phyloP scores from a whole-genome alignment of 148 eudicot species.

The Pouteria glomerata region DNA sequence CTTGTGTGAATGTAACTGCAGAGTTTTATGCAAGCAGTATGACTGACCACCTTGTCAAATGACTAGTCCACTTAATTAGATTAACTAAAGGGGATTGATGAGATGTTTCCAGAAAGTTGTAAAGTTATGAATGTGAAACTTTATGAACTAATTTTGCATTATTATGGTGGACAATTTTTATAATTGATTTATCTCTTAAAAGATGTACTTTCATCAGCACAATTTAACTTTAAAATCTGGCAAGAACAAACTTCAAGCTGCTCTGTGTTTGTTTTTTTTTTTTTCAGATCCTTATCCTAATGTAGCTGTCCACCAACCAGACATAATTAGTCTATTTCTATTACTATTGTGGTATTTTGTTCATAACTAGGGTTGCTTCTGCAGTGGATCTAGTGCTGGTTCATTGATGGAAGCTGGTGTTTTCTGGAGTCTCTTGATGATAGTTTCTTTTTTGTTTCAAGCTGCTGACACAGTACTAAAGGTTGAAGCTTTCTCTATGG shows the following conservation, averaged over 20 bases:
- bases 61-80: not conserved
- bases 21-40: not conserved
- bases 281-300: too few relatives aligned
- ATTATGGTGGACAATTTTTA: not conserved
- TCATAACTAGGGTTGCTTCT: slow-evolving; percentile 10
- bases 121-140: not conserved
- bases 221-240: not conserved
- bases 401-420: slow-evolving; percentile 67
- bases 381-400: slow-evolving; percentile 93
- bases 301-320: not conserved
- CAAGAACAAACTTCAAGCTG: not conserved
- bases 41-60: not conserved
- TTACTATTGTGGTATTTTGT: not conserved
- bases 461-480: slow-evolving; percentile 92
- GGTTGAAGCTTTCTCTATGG: slow-evolving; percentile 35
- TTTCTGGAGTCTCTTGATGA: slow-evolving; percentile 90
- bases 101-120: not conserved
- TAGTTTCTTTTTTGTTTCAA: slow-evolving; percentile 80
- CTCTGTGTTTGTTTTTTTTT: too few relatives aligned
- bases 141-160: not conserved
- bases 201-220: not conserved
- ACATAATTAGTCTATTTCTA: too few relatives aligned
- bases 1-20: too few relatives aligned
- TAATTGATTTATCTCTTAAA: not conserved
- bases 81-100: not conserved